Evolutionary conservation across 345 rosid species (phyloP).

Genomic region (Gossypium herbaceum): DNA sequence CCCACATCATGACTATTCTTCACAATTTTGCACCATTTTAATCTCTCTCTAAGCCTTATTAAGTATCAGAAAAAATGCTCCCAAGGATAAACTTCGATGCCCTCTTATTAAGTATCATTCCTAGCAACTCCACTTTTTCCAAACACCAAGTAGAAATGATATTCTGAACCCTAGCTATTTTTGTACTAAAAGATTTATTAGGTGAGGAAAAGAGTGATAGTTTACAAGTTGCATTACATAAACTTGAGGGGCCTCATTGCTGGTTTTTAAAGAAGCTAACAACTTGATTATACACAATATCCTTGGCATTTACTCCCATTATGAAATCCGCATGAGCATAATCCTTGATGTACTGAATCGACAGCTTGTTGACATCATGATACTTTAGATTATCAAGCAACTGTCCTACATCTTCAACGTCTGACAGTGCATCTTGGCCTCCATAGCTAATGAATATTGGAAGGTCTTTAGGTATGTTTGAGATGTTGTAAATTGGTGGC

Average conservation of each 20-base stretch:
- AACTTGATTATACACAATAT: conserved; percentile 60
- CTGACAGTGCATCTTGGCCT: conserved; percentile 64
- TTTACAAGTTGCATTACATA: neutral
- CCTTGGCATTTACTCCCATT: conserved; percentile 81
- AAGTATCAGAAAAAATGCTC: no score
- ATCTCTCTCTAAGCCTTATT: no score
- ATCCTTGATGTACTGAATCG: conserved; percentile 52
- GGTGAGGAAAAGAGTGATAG: neutral
- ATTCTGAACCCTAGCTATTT: no score
- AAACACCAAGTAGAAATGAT: no score
- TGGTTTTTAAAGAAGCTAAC: conserved; percentile 54
- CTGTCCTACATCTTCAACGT: conserved; percentile 50
- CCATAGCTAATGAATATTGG: conserved; percentile 85
- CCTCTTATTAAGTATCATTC: no score
- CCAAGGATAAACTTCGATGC: no score
- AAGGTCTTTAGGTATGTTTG: conserved; percentile 60
- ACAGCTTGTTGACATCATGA: conserved; percentile 61
- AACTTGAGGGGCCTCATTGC: conserved; percentile 9
- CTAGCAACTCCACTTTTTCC: no score
- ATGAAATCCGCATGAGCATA: conserved; percentile 90
- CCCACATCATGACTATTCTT: no score
- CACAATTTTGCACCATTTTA: no score
- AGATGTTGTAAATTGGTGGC: conserved; percentile 73
- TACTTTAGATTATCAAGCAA: conserved; percentile 58
- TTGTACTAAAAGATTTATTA: neutral